These are phyloP conservation scores for Anethum foeniculum DNA, from an alignment of 140 eudicot genomes.

Conservation along the genomic window DNA sequence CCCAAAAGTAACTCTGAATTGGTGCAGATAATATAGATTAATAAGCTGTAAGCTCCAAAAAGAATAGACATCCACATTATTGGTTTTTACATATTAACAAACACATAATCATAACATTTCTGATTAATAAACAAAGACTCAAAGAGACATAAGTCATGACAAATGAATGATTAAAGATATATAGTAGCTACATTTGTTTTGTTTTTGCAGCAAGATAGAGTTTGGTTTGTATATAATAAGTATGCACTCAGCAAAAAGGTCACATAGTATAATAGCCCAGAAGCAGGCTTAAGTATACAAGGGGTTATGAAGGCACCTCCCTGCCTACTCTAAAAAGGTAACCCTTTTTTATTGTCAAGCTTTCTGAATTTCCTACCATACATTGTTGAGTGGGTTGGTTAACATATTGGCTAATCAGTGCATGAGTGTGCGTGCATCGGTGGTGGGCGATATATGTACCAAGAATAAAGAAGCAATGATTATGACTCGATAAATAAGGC, in stretches of 20 bases:
- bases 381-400: neutral
- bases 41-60: neutral
- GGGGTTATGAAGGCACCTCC: neutral
- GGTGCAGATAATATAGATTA: neutral
- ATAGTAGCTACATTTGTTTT: constrained; percentile 2
- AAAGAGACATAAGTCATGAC: neutral
- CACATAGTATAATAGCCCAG: neutral
- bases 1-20: neutral
- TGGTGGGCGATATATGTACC: neutral
- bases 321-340: constrained; percentile 12
- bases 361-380: neutral
- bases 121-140: neutral
- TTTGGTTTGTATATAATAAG: neutral
- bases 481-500: neutral
- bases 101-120: neutral
- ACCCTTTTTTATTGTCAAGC: neutral
- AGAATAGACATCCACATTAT: neutral
- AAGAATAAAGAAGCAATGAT: neutral
- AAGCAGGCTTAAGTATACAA: neutral
- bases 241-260: constrained; percentile 3
- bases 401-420: neutral
- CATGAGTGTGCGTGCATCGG: neutral
- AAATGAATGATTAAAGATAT: neutral
- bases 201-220: neutral
- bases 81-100: neutral